phyloP scores from a whole-genome alignment of 352 stramenopile genomes.

The Blastocystis hominis region DNA sequence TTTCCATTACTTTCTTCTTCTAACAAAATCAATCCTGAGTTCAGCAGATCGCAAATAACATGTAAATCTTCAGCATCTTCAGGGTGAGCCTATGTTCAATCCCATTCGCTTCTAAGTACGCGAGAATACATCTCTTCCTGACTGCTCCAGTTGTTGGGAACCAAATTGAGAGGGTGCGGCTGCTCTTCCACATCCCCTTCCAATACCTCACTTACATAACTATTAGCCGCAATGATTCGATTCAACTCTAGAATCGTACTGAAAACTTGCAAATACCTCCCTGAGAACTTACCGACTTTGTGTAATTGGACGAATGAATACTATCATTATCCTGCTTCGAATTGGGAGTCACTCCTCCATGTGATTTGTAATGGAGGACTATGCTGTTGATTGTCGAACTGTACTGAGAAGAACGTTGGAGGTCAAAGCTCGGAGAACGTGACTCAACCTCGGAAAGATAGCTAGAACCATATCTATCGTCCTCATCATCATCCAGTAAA shows the following conservation, averaged over 20 bases:
- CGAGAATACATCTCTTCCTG: background rate
- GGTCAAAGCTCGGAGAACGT: background rate
- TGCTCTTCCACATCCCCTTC: background rate
- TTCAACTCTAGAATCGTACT: background rate
- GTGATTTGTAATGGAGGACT: background rate
- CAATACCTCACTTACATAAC: conserved; percentile 25
- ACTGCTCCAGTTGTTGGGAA: background rate
- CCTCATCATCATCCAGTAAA: background rate
- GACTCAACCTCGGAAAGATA: background rate
- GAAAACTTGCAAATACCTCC: background rate
- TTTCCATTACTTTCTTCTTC: background rate
- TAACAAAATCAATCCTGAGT: background rate
- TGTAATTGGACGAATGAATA: background rate
- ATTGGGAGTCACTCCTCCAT: background rate
- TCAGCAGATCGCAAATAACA: background rate
- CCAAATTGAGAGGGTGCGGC: background rate
- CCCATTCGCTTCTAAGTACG: background rate
- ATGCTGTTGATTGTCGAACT: background rate
- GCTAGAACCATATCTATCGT: background rate
- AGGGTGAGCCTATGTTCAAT: background rate
- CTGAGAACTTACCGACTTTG: background rate
- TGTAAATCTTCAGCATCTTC: conserved; percentile 36
- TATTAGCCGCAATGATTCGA: conserved; percentile 18
- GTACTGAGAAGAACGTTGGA: background rate
- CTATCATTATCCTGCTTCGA: background rate